Percentiles rank a stretch among this genome's conserved stretches.
phyloP scores from a whole-genome alignment of 441 rosid species.

The Oxalis stricta region DNA sequence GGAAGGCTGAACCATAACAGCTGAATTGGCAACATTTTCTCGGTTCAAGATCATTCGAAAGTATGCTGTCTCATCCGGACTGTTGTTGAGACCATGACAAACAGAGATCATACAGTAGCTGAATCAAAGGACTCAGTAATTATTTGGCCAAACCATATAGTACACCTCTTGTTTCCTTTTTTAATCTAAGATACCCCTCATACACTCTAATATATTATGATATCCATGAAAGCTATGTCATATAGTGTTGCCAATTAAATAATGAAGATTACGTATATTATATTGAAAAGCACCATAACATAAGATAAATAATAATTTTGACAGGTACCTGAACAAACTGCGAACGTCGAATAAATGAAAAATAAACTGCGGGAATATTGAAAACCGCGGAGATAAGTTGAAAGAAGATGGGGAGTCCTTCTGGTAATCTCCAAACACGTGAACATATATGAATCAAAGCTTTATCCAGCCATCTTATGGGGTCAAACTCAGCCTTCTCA shows the following conservation, averaged over 20 bases:
- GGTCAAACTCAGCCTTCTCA: slow-evolving; percentile 78
- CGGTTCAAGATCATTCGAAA: slow-evolving; percentile 76
- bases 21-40: slow-evolving; percentile 79
- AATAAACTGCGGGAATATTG: slow-evolving; percentile 78
- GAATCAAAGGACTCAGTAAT: slow-evolving; percentile 1
- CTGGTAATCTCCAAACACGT: slow-evolving; percentile 74
- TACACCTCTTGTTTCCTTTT: too few species aligned
- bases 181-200: too few species aligned
- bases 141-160: too few species aligned
- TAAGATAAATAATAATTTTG: neutral
- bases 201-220: too few species aligned
- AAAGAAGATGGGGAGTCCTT: slow-evolving; percentile 73
- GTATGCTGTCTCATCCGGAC: slow-evolving; percentile 96
- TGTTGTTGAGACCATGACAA: slow-evolving; percentile 74
- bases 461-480: slow-evolving; percentile 91
- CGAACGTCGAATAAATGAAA: slow-evolving; percentile 88
- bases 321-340: slow-evolving; percentile 83
- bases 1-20: slow-evolving; percentile 94
- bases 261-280: neutral
- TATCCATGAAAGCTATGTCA: too few species aligned
- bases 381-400: slow-evolving; percentile 63
- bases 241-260: too few species aligned
- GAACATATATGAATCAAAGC: slow-evolving; percentile 74
- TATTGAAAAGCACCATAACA: neutral
- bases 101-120: slow-evolving; percentile 12